These are phyloP conservation scores for Mychonastes homosphaera DNA, from an alignment of 139 green algal species.

Conservation along the genomic window DNA sequence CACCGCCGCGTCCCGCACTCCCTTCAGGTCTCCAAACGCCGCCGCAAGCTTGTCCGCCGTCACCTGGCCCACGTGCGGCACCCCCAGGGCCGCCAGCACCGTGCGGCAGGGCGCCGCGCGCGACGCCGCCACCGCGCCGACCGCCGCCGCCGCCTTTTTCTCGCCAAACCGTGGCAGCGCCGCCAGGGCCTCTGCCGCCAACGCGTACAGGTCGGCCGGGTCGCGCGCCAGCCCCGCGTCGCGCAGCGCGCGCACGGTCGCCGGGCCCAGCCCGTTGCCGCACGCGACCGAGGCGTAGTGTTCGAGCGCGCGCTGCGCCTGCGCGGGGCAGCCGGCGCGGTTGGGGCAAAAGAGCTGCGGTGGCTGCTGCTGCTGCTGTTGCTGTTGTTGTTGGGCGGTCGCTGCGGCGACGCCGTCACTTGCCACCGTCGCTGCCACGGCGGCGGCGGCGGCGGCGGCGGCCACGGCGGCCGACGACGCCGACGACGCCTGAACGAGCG, in stretches of 20 bases:
- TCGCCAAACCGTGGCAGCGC: conserved; percentile 18
- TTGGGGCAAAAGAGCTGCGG: conserved; percentile 27
- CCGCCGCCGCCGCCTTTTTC: neutral
- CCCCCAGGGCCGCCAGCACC: conserved; percentile 22
- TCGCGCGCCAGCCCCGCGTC: neutral
- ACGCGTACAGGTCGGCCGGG: neutral
- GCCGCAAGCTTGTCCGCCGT: conserved; percentile 15
- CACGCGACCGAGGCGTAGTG: conserved; percentile 31
- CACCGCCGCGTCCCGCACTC: neutral
- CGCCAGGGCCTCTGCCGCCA: neutral
- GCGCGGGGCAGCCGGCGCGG: conserved; percentile 13
- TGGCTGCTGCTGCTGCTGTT: neutral
- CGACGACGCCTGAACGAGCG: conserved; percentile 10
- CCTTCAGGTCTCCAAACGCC: conserved; percentile 1
- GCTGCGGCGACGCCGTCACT: no score
- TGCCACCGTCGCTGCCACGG: no score
- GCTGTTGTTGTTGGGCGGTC: neutral
- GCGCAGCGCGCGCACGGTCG: conserved; percentile 1
- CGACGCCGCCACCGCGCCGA: conserved; percentile 6
- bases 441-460: neutral
- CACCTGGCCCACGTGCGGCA: conserved; percentile 15
- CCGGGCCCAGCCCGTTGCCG: conserved; percentile 3
- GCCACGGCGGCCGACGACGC: neutral
- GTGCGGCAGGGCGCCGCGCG: neutral
- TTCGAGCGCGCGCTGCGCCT: conserved; percentile 13